Evolutionary conservation across 2,329 filamentous ascomycete species (phyloP), one percentile per base, ranked within the genome.

Genomic region (Xylariaceae sp.): DNA sequence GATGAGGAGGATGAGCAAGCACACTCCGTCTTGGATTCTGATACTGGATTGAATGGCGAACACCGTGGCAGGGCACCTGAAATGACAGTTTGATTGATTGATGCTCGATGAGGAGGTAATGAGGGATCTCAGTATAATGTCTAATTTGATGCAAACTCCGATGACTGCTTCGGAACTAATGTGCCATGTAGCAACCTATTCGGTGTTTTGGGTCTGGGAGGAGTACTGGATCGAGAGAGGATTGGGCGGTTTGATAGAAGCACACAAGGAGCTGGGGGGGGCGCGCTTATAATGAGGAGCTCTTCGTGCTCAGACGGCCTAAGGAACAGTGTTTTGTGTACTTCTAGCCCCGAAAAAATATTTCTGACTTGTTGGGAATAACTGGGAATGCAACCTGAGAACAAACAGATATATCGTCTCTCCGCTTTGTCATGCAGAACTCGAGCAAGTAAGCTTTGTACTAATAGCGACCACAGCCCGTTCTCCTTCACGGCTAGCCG

Each of bases 1-100:
- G 87, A 89, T 1, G 86, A 88, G 18, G 85, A 87, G 9, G 85
- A 87, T 12, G 85, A 87, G 19, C 82, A 83, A 26, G 85, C 72
- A 43, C 75, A 77, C 58, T 83, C 81, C 2, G 73, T 78, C 20
- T 69, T 80, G n/a, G 81, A 81, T 47, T 81, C 77, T 44, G 82
- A 85, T 51, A 73, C 72, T 16, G 79, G 78, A 16, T 45, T 85
- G 49, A 83, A 85, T 57, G 81, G 80, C 52, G 84, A 88, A 72
- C 77, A 72, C 53, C 79, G 67, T 40, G 68, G 68, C 42, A 63
- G 67, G 23, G 62, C 57, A 41, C 59, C 64, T 4, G 63, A 65
- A 54, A 64, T 66, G 64, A 42, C 54, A 5, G 60, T 44, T 37
- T 66, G 40, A 52, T 37, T 66, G 40, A 52, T 40, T 2, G 2